A percentile compares a stretch with the other conserved stretches of the same genome.
Conservation (phyloP, 257 asterid species). For the Echites panduratus region DNA sequence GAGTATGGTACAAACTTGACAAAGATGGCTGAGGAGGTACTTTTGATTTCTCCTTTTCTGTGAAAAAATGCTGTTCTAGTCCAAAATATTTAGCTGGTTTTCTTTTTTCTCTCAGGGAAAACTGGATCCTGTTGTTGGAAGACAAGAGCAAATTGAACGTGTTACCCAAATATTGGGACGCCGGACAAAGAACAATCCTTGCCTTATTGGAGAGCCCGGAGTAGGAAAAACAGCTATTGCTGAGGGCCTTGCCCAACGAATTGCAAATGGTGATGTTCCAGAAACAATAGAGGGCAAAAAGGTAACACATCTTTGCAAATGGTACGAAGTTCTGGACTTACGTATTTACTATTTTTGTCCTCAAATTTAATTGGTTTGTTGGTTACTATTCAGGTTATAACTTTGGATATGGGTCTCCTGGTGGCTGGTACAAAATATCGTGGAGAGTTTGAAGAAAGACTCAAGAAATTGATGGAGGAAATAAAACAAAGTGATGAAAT, state of each 20-base stretch:
- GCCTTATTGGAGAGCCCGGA: constrained; percentile 99
- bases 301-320: constrained; percentile 34
- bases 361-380: background rate
- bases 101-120: constrained; percentile 58
- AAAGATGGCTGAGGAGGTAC: constrained; percentile 73
- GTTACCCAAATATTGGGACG: constrained; percentile 96
- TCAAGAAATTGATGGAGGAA: constrained; percentile 94
- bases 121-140: constrained; percentile 95
- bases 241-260: constrained; percentile 97
- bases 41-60: background rate
- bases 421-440: constrained; percentile 98
- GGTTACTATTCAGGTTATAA: constrained; percentile 59
- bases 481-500: constrained; percentile 85
- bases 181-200: constrained; percentile 92
- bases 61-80: background rate
- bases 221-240: constrained; percentile 99
- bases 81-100: background rate
- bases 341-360: constrained; percentile 6
- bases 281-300: constrained; percentile 97
- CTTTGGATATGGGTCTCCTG: constrained; percentile 90
- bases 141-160: constrained; percentile 89
- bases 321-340: background rate
- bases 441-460: constrained; percentile 97
- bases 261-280: constrained; percentile 90
- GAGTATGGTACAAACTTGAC: constrained; percentile 51